Conservation (phyloP, 2,329 filamentous ascomycete genomes). For the Cladophialophora chaetospira region DNA sequence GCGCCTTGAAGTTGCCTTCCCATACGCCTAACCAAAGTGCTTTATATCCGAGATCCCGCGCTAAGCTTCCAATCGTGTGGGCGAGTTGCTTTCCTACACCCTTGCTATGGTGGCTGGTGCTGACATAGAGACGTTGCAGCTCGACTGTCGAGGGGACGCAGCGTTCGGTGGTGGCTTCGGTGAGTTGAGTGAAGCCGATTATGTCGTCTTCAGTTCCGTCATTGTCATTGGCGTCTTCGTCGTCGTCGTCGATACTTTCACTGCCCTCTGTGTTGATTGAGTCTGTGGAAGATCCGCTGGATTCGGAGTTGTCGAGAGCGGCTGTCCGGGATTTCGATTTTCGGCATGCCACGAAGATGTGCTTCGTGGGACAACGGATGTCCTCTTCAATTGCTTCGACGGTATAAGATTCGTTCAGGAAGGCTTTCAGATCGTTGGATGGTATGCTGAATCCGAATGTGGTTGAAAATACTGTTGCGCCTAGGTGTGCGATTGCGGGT, state of each 20-base stretch:
- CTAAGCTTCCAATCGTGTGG: slow-evolving; percentile 14
- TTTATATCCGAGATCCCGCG: slow-evolving; percentile 17
- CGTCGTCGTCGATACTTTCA: not conserved
- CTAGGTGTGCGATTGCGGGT: slow-evolving; percentile 22
- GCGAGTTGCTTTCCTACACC: slow-evolving; percentile 22
- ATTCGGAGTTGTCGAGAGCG: not conserved
- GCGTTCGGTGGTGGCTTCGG: slow-evolving; percentile 26
- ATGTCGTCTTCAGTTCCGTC: slow-evolving; percentile 1
- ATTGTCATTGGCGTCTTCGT: not conserved
- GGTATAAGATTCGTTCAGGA: slow-evolving; percentile 24
- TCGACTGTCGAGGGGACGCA: slow-evolving; percentile 22
- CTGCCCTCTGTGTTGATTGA: not conserved
- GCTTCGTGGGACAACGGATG: slow-evolving; percentile 14
- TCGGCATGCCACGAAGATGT: slow-evolving; percentile 25
- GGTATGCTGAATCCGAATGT: slow-evolving; percentile 31
- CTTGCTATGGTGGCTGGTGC: slow-evolving; percentile 17
- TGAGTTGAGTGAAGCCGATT: slow-evolving; percentile 28
- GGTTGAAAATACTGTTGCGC: slow-evolving; percentile 25
- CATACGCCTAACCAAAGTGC: slow-evolving; percentile 30
- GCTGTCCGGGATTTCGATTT: not conserved
- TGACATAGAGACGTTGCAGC: slow-evolving; percentile 29
- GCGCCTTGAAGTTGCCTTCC: slow-evolving; percentile 31
- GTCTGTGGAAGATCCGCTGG: not conserved
- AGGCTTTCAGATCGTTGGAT: slow-evolving; percentile 22
- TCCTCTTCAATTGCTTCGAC: slow-evolving; percentile 22